Evolutionary conservation across 176 grass and related monocot genomes (phyloP).

Genomic region (Bromus sterilis): DNA sequence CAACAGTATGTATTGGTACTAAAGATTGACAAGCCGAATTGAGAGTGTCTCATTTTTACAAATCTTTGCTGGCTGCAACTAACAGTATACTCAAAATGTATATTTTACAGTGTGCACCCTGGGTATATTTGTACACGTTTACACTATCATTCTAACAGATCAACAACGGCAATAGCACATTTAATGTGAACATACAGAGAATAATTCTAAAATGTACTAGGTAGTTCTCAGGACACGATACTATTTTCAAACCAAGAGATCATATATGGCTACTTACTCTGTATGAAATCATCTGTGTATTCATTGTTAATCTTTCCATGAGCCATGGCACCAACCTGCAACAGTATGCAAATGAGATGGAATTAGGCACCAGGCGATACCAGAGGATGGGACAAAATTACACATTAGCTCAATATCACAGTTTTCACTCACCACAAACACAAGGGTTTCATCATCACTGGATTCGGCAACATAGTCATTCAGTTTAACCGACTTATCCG

Average conservation of each 20-base stretch:
- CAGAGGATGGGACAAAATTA: background rate
- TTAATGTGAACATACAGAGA: background rate
- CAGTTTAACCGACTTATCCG: constrained; percentile 80
- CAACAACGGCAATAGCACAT: background rate
- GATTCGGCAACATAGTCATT: constrained; percentile 76
- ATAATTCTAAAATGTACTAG: background rate
- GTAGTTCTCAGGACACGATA: background rate
- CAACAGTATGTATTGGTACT: background rate
- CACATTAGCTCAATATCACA: background rate
- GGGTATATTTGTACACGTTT: background rate
- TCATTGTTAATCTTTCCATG: constrained; percentile 80
- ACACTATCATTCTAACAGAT: background rate
- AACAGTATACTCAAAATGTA: background rate
- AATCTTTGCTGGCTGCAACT: background rate
- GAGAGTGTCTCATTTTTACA: background rate
- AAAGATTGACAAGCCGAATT: background rate
- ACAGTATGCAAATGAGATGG: background rate
- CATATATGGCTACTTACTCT: constrained; percentile 51
- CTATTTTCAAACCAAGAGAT: background rate
- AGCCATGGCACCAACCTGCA: constrained; percentile 94
- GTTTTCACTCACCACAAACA: constrained; percentile 69
- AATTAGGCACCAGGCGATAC: background rate
- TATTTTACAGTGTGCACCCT: background rate
- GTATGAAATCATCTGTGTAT: constrained; percentile 75
- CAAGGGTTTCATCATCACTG: constrained; percentile 56